Conservation (phyloP, 2,329 filamentous ascomycete genomes). For the Albifimbria verrucaria region DNA sequence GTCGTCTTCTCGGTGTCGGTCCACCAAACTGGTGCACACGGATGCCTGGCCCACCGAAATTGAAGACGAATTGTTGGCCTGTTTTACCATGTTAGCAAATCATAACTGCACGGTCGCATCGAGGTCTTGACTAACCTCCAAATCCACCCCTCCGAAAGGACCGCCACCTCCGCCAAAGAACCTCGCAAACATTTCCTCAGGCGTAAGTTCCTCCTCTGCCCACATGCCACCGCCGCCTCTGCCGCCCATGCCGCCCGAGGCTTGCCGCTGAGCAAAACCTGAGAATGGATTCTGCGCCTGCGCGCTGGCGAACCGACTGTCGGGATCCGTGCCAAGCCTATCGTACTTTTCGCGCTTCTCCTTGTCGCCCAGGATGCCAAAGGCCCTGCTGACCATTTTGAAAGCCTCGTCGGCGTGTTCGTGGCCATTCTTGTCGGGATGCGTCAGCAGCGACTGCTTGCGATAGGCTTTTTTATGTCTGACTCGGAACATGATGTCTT, state of each 20-base stretch:
- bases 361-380: slow-evolving; percentile 86
- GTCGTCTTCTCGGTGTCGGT: slow-evolving; percentile 69
- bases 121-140: slow-evolving; percentile 16
- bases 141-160: slow-evolving; percentile 39
- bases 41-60: slow-evolving; percentile 86
- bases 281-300: slow-evolving; percentile 61
- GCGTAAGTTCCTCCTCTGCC: slow-evolving; percentile 84
- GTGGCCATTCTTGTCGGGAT: slow-evolving; percentile 98
- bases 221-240: slow-evolving; percentile 62
- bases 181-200: slow-evolving; percentile 93
- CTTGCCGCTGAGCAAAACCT: slow-evolving; percentile 50
- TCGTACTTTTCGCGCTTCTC: slow-evolving; percentile 86
- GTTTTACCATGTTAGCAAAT: too few species aligned
- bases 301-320: slow-evolving; percentile 73
- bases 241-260: slow-evolving; percentile 42
- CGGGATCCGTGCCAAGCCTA: slow-evolving; percentile 85
- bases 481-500: slow-evolving; percentile 66
- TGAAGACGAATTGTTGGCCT: slow-evolving; percentile 90
- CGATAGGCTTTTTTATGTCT: slow-evolving; percentile 98
- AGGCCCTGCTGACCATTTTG: slow-evolving; percentile 94
- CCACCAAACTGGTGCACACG: slow-evolving; percentile 96
- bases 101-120: slow-evolving; percentile 59
- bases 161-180: slow-evolving; percentile 82
- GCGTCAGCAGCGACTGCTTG: slow-evolving; percentile 88
- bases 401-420: slow-evolving; percentile 95